Evolutionary conservation across 2,329 filamentous ascomycete species (phyloP), one percentile per base, ranked within the genome.

Genomic region (Zymoseptoria tritici): DNA sequence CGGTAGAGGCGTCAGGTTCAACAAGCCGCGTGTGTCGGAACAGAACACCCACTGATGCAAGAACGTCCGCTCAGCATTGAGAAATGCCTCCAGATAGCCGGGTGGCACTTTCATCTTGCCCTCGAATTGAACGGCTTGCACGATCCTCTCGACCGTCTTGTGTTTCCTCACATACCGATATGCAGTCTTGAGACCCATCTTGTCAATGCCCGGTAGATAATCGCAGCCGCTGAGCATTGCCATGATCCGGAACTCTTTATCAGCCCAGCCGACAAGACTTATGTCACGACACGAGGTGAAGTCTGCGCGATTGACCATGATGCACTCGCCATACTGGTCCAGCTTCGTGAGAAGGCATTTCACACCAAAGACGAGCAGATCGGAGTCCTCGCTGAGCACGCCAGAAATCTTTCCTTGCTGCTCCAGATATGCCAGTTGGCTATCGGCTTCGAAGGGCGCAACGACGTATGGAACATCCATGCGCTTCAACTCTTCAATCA

Each of bases 181-280:
- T 0, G 94, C 93, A 5, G 92, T 97, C 79, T 97, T 97, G 58
- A 99, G 75, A 0, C 94, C 94, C 75, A 99, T 85, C 55, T 88
- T 88, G 59, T 85, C 87, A 62, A 99, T 89, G 60, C 88, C 89
- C 2, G 87, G 80, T n/a, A 97, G 82, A 73, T 99, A 99, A 72
- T 99, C 94, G 72, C 94, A 99, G 7, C 94, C 94, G 71, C 91
- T 96, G 61, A 99, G 77, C 66, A 99, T 99, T 49, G 92, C 91
- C 94, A 99, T 99, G 57, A 86, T 86, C 60, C 94, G 85, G 69
- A 99, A 99, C 66, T 97, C 90, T 9, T 82, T 80, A 73, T 97
- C 93, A 1, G 90, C 89, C 93, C 93, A 99, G 7, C 92, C 93
- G 3, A 91, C 88, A 49, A 99, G 77, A 57, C 88, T 96, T 54